Evolutionary conservation across 2,329 filamentous ascomycete genomes (phyloP).

Genomic region (Exophiala viscosa): DNA sequence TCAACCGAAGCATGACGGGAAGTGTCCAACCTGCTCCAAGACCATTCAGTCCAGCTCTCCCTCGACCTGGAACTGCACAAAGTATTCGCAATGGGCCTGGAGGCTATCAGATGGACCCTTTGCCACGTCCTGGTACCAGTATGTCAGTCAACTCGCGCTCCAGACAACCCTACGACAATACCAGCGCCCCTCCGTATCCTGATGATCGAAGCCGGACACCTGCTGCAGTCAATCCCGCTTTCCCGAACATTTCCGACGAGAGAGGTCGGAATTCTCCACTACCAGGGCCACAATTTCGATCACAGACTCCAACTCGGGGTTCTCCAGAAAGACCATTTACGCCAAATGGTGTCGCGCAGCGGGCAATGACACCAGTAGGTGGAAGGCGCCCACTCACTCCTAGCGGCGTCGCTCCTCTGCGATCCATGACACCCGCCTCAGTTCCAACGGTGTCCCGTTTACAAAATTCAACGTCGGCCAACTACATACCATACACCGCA

Average conservation of each 20-base stretch:
- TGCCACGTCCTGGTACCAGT: constrained; percentile 27
- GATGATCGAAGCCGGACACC: constrained; percentile 22
- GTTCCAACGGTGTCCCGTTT: constrained; percentile 20
- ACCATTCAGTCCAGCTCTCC: constrained; percentile 28
- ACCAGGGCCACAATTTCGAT: constrained; percentile 18
- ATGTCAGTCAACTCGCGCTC: constrained; percentile 22
- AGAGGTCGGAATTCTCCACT: constrained; percentile 24
- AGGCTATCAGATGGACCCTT: constrained; percentile 30
- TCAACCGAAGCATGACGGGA: constrained; percentile 25
- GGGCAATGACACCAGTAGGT: constrained; percentile 5
- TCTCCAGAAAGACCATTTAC: constrained; percentile 25
- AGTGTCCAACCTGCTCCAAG: constrained; percentile 30
- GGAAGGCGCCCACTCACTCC: too few relatives aligned
- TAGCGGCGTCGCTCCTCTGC: neutral
- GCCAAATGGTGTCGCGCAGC: constrained; percentile 11
- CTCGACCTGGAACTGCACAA: constrained; percentile 28
- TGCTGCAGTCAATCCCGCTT: constrained; percentile 11
- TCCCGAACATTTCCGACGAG: constrained; percentile 22
- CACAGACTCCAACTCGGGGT: constrained; percentile 20
- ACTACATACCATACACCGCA: constrained; percentile 19
- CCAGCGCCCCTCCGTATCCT: constrained; percentile 19
- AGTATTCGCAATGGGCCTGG: constrained; percentile 28
- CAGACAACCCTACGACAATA: constrained; percentile 19
- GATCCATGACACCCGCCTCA: constrained; percentile 18
- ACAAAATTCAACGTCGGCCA: constrained; percentile 13